phyloP scores from a whole-genome alignment of 345 rosid species.

The Aquilaria malaccensis region DNA sequence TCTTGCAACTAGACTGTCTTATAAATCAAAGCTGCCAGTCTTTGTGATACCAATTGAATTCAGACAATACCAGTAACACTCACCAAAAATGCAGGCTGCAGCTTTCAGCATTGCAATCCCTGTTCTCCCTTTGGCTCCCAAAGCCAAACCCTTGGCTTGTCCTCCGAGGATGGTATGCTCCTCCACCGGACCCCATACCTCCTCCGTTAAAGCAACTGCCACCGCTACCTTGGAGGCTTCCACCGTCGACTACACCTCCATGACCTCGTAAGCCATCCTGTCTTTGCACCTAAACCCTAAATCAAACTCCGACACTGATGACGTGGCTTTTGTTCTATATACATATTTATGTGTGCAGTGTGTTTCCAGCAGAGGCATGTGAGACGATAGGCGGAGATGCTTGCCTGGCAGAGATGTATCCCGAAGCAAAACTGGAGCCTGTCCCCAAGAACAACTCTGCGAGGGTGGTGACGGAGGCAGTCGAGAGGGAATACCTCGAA shows the following conservation, averaged over 20 bases:
- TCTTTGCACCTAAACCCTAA: not conserved
- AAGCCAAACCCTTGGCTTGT: conserved; percentile 9
- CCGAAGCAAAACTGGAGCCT: conserved; percentile 40
- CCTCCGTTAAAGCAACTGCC: conserved; percentile 22
- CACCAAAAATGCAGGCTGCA: conserved; percentile 31
- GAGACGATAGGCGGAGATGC: conserved; percentile 68
- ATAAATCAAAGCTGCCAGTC: conserved; percentile 9
- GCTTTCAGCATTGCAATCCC: conserved; percentile 24
- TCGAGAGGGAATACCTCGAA: conserved; percentile 27
- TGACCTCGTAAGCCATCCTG: conserved; percentile 33
- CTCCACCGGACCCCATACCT: not conserved
- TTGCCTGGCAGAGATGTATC: conserved; percentile 54
- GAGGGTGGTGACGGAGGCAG: conserved; percentile 5
- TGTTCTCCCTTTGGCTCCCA: conserved; percentile 17
- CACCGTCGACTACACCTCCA: conserved; percentile 46
- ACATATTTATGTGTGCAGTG: conserved; percentile 23
- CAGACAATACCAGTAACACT: not conserved
- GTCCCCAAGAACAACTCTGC: conserved; percentile 9
- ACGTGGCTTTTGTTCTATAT: not conserved
- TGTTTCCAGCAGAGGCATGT: conserved; percentile 83
- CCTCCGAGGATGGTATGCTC: conserved; percentile 11
- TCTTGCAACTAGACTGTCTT: conserved; percentile 6
- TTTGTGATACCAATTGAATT: not conserved
- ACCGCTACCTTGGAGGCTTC: conserved; percentile 22
- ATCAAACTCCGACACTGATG: not conserved